Evolutionary conservation across 140 eudicot species (phyloP).

Genomic region (Ambrosia hybrid): DNA sequence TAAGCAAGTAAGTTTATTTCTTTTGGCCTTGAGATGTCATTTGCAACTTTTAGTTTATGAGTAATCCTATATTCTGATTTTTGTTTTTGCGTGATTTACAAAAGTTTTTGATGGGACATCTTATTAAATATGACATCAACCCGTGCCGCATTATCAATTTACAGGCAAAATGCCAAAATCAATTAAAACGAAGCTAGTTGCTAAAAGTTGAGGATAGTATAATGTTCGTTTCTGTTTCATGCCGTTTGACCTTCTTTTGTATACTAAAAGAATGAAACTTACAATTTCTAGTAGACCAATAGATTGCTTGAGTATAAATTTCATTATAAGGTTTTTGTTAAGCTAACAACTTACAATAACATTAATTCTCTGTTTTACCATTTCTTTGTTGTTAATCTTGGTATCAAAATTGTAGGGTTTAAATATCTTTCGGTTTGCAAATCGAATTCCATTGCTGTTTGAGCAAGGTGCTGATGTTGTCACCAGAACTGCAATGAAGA

Average conservation of each 20-base stretch:
- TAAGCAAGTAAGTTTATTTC: slow-evolving; percentile 67
- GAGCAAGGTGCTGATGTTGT: slow-evolving; percentile 99
- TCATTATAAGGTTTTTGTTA: background rate
- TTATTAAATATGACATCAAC: background rate
- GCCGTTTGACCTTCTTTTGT: slow-evolving; percentile 4
- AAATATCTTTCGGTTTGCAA: slow-evolving; percentile 93
- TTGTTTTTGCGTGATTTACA: background rate
- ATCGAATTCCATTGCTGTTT: slow-evolving; percentile 93
- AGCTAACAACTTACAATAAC: background rate
- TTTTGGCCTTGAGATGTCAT: background rate
- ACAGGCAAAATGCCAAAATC: background rate
- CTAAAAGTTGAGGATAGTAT: background rate
- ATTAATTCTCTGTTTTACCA: slow-evolving; percentile 14
- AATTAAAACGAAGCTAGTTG: background rate
- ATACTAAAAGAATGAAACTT: slow-evolving; percentile 14
- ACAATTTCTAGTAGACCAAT: background rate
- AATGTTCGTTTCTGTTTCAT: background rate
- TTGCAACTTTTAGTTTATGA: background rate
- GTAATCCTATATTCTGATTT: background rate
- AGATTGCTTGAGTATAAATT: slow-evolving; percentile 12
- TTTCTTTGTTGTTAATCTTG: slow-evolving; percentile 24
- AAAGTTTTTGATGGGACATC: background rate
- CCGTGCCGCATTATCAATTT: background rate
- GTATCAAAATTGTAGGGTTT: slow-evolving; percentile 59
- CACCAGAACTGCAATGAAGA: slow-evolving; percentile 90